Base-by-base conservation (phyloP, 208 protist species). In the Leishmania major region DNA sequence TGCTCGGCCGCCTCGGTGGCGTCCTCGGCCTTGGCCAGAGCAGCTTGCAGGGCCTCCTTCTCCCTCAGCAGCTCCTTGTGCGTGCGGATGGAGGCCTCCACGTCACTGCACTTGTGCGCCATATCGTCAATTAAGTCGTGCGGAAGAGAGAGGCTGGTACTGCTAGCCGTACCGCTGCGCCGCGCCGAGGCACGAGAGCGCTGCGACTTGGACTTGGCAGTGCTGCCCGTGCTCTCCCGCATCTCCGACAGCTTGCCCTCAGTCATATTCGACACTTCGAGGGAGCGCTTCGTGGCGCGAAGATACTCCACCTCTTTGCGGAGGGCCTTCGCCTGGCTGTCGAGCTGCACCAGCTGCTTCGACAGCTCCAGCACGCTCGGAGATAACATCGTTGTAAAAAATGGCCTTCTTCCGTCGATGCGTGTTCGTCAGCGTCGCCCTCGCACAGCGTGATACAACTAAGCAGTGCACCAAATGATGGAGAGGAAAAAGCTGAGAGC, bases 241-340 rank as follows among this genome's bases (percentile, higher is more conserved):
- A 87, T 76, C 79, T 86, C 89, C 59, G 57, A 79, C 37, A 82
- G 77, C 51, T 88, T 84, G 66, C 43, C 77, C 43, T 77, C 1
- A 10, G 87, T 87, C 13, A 80, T 81, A 77, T 84, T 85, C 19
- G 70, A 78, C 53, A 90, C 82, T 17, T 79, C 88, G 59, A 91
- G 75, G 67, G 83, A 82, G 78, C 77, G 85, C 64, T 89, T 86
- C 8, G 91, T 94, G 64, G 85, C 82, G 71, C 94, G 86, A 31
- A 96, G 87, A 71, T 85, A 76, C 57, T 86, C 79, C 66, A 96
- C 91, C 74, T 96, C 91, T 51, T 81, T 85, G 59, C 93, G 93
- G 25, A 96, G 86, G n/a, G 70, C 66, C 59, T 92, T 90, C 49
- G 91, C 90, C 60, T 91, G 82, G 35, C 80, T 83, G 80, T 96